Evolutionary conservation across 108 stramenopile species (phyloP).

Genomic region (Nitzschia putrida): DNA sequence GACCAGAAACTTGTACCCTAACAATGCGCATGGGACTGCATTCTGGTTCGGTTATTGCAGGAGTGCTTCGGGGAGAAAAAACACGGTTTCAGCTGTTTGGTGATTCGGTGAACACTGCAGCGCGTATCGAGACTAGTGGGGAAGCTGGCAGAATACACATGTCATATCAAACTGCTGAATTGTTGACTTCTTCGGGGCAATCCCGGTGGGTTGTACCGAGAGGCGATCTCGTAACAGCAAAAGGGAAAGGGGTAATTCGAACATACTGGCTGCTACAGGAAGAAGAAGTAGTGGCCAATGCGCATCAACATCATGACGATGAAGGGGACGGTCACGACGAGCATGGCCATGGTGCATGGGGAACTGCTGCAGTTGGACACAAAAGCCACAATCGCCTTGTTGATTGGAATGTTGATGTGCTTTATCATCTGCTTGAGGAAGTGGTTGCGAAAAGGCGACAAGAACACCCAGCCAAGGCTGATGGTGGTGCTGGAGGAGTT

Average conservation of each 20-base stretch:
- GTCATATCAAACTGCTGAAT: slow-evolving; percentile 41
- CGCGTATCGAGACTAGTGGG: slow-evolving; percentile 56
- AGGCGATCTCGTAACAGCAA: slow-evolving; percentile 40
- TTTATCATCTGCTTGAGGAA: slow-evolving; percentile 3
- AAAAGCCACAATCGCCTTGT: not conserved
- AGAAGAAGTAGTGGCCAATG: not conserved
- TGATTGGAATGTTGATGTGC: slow-evolving; percentile 18
- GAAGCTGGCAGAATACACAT: slow-evolving; percentile 43
- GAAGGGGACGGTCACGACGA: not conserved
- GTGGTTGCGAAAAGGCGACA: not conserved
- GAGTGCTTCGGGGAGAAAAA: slow-evolving; percentile 23
- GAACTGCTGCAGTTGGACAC: not conserved
- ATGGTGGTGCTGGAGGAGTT: not conserved
- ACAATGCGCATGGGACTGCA: not conserved
- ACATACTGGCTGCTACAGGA: slow-evolving; percentile 45
- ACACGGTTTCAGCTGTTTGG: slow-evolving; percentile 10
- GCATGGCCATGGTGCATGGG: not conserved
- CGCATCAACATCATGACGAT: not conserved
- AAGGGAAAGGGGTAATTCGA: slow-evolving; percentile 58
- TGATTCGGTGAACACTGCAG: slow-evolving; percentile 44
- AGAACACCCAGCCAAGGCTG: not conserved
- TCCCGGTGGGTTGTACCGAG: slow-evolving; percentile 41
- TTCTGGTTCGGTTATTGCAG: slow-evolving; percentile 24
- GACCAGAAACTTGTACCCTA: slow-evolving; percentile 20
- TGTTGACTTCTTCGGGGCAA: slow-evolving; percentile 40